These are phyloP conservation scores for Ogataea hybrid DNA, from an alignment of 1,139 yeast genomes.

Conservation along the genomic window DNA sequence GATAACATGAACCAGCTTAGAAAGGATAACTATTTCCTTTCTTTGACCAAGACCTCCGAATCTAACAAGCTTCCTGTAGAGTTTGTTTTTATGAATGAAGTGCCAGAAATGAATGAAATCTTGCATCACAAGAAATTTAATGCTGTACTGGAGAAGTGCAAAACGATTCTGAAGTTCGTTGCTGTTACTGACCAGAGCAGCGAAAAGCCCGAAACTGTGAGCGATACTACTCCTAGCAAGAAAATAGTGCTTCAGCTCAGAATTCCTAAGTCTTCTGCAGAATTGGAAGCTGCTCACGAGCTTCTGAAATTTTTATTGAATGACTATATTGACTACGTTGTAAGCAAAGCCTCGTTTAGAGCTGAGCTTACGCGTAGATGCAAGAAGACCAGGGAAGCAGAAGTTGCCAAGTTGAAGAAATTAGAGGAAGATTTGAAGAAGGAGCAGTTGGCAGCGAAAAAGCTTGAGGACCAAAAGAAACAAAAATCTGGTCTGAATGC, in stretches of 20 bases:
- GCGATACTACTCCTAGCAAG: conserved; percentile 54
- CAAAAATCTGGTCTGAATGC: conserved; percentile 59
- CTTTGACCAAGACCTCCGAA: conserved; percentile 76
- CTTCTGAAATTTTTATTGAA: conserved; percentile 36
- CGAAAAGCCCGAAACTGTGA: conserved; percentile 58
- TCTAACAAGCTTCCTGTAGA: conserved; percentile 67
- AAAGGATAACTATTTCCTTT: conserved; percentile 73
- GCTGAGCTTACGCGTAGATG: conserved; percentile 77
- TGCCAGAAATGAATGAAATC: conserved; percentile 72
- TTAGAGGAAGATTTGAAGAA: conserved; percentile 57
- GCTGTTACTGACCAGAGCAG: conserved; percentile 82
- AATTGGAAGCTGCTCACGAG: conserved; percentile 45
- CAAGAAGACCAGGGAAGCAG: conserved; percentile 67
- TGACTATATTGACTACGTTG: conserved; percentile 30
- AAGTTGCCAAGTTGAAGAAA: conserved; percentile 57
- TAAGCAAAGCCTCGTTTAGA: conserved; percentile 43
- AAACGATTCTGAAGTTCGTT: conserved; percentile 57
- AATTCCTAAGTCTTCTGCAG: conserved; percentile 44
- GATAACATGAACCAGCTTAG: conserved; percentile 76
- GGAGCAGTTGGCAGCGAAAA: conserved; percentile 67
- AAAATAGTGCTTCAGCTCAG: conserved; percentile 52
- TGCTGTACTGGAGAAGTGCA: conserved; percentile 49
- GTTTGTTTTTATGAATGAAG: conserved; percentile 88
- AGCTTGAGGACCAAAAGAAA: conserved; percentile 66
- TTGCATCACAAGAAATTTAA: conserved; percentile 52